A percentile compares a stretch with the other conserved stretches of the same genome.
Evolutionary conservation across 345 rosid genomes (phyloP).

Genomic region (Eutrema heterophyllum): DNA sequence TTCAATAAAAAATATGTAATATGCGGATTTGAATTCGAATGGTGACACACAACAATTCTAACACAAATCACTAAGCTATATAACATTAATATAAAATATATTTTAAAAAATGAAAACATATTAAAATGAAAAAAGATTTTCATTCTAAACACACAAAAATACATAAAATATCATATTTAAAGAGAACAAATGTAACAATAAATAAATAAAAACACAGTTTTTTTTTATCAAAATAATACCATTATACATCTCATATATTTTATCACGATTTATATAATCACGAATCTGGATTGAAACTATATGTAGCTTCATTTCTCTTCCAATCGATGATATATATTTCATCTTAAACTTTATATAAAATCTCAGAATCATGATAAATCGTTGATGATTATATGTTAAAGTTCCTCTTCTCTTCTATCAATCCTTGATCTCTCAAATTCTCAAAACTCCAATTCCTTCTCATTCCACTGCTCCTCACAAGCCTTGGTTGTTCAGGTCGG

Average conservation of each 20-base stretch:
- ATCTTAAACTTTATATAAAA: not conserved
- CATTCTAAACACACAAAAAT: not conserved
- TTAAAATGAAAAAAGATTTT: not conserved
- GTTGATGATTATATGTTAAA: not conserved
- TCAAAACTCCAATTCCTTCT: conserved; percentile 95
- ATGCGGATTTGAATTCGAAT: not conserved
- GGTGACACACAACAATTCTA: not conserved
- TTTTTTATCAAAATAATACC: not conserved
- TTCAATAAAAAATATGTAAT: no score
- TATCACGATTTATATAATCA: conserved; percentile 4
- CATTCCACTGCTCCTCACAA: conserved; percentile 73
- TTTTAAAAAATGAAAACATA: not conserved
- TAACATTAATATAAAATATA: not conserved
- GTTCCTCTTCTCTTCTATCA: conserved; percentile 14
- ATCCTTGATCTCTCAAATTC: conserved; percentile 33
- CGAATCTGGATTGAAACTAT: conserved; percentile 15
- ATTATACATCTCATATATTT: conserved; percentile 8
- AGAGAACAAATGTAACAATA: not conserved
- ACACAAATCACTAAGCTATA: not conserved
- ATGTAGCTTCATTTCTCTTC: not conserved
- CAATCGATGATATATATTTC: not conserved
- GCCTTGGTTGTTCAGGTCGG: conserved; percentile 38
- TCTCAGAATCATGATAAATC: conserved; percentile 7
- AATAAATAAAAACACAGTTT: not conserved
- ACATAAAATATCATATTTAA: not conserved